phyloP scores from a whole-genome alignment of 2,329 filamentous ascomycete genomes.

The Penicillium sp. region DNA sequence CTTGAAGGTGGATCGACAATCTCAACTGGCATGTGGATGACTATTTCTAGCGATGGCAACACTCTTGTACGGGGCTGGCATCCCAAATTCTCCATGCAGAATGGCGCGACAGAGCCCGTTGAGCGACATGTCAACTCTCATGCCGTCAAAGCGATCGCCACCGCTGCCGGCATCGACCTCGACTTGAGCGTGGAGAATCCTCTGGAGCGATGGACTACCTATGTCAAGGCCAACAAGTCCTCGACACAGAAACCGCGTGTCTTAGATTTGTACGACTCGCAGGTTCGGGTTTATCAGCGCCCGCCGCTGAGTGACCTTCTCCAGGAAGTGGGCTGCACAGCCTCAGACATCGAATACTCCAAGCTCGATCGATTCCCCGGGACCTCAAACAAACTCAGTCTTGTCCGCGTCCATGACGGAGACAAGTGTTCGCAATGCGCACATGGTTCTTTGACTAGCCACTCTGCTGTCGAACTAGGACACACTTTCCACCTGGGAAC shows the following conservation, averaged over 20 bases:
- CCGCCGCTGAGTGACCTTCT: slow-evolving; percentile 41
- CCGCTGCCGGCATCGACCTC: slow-evolving; percentile 59
- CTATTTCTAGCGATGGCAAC: slow-evolving; percentile 56
- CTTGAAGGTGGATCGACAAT: slow-evolving; percentile 29
- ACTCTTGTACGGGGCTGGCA: slow-evolving; percentile 71
- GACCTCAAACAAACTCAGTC: slow-evolving; percentile 53
- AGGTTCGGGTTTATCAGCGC: slow-evolving; percentile 40
- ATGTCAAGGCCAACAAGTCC: slow-evolving; percentile 29
- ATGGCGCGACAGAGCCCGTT: slow-evolving; percentile 31
- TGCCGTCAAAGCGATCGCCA: slow-evolving; percentile 59
- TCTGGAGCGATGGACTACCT: slow-evolving; percentile 52
- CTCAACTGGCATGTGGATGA: slow-evolving; percentile 42
- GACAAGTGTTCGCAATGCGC: slow-evolving; percentile 72
- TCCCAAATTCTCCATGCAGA: slow-evolving; percentile 47
- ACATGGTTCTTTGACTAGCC: slow-evolving; percentile 60
- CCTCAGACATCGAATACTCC: slow-evolving; percentile 35
- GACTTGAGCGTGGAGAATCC: slow-evolving; percentile 69
- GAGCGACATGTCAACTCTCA: slow-evolving; percentile 54
- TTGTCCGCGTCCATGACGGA: slow-evolving; percentile 65
- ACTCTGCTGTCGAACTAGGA: slow-evolving; percentile 81
- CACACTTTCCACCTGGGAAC: slow-evolving; percentile 95
- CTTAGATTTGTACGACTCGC: slow-evolving; percentile 43
- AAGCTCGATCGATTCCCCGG: slow-evolving; percentile 40
- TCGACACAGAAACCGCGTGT: slow-evolving; percentile 34
- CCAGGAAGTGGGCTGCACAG: slow-evolving; percentile 26